A percentile compares a stretch with the other conserved stretches of the same genome.
phyloP scores from a whole-genome alignment of 164 flowering plant genomes.

The Piper betle region DNA sequence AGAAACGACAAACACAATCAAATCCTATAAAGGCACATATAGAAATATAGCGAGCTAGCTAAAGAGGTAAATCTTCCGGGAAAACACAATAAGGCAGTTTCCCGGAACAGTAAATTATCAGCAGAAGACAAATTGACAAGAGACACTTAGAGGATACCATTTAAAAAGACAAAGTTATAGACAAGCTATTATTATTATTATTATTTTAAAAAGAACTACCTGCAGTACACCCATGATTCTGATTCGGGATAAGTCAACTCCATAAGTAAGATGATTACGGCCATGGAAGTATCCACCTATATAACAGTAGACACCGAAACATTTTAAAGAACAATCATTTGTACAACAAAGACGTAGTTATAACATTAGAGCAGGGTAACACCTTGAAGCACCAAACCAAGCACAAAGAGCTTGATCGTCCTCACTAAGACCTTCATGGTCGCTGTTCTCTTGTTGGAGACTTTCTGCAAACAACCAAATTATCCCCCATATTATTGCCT shows the following conservation, averaged over 20 bases:
- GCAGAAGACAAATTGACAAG: no score
- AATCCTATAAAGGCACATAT: no score
- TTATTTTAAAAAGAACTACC: slow-evolving; percentile 19
- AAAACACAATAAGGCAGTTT: no score
- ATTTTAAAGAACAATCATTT: no score
- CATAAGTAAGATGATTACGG: slow-evolving; percentile 47
- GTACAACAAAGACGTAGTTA: background rate
- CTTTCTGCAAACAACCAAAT: slow-evolving; percentile 27
- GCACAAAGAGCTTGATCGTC: slow-evolving; percentile 47
- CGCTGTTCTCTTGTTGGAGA: slow-evolving; percentile 29
- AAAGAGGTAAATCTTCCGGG: no score
- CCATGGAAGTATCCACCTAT: slow-evolving; percentile 83
- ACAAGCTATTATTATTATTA: background rate
- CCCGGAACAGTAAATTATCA: no score
- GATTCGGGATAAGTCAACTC: slow-evolving; percentile 48
- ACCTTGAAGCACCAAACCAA: slow-evolving; percentile 72
- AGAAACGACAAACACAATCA: no score
- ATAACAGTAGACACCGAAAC: background rate
- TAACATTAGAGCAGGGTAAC: background rate
- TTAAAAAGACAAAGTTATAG: background rate
- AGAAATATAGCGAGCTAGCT: no score
- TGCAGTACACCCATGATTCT: slow-evolving; percentile 70
- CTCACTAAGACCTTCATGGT: slow-evolving; percentile 47
- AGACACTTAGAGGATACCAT: background rate
- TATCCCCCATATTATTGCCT: no score